A percentile compares a stretch with the other conserved stretches of the same genome.
phyloP scores from a whole-genome alignment of 169 alveolate species.

The Theileria annulata region DNA sequence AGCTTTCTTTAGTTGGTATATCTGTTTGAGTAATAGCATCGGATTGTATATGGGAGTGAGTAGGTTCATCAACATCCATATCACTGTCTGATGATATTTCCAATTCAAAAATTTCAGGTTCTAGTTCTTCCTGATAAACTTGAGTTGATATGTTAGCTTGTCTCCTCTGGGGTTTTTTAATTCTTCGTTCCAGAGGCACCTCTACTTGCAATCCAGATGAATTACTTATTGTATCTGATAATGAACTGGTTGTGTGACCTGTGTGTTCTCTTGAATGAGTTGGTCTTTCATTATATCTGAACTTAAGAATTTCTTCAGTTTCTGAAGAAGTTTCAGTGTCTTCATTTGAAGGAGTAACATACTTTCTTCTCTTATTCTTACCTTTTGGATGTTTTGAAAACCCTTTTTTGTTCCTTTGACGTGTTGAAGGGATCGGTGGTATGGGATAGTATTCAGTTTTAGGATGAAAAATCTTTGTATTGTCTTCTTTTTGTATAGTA shows the following conservation, averaged over 20 bases:
- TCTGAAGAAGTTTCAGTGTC: neutral
- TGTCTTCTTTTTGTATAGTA: neutral
- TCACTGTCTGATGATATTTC: neutral
- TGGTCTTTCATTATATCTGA: neutral
- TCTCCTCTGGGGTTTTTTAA: neutral
- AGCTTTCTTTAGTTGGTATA: no score
- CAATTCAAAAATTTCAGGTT: neutral
- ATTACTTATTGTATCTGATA: neutral
- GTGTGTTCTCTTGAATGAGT: neutral
- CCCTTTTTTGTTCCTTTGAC: neutral
- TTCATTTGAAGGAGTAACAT: neutral
- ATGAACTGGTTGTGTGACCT: neutral
- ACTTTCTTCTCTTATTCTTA: neutral
- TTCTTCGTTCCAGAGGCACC: neutral
- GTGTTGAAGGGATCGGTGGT: neutral
- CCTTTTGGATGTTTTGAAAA: neutral
- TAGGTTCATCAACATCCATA: neutral
- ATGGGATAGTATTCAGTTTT: neutral
- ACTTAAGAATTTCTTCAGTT: neutral
- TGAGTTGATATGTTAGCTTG: neutral
- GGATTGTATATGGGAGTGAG: neutral
- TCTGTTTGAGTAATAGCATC: neutral
- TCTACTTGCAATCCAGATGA: neutral
- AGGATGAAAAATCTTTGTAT: neutral
- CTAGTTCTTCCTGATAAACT: neutral